phyloP scores from a whole-genome alignment of 106 monocot species.

The Posidonia australis region DNA sequence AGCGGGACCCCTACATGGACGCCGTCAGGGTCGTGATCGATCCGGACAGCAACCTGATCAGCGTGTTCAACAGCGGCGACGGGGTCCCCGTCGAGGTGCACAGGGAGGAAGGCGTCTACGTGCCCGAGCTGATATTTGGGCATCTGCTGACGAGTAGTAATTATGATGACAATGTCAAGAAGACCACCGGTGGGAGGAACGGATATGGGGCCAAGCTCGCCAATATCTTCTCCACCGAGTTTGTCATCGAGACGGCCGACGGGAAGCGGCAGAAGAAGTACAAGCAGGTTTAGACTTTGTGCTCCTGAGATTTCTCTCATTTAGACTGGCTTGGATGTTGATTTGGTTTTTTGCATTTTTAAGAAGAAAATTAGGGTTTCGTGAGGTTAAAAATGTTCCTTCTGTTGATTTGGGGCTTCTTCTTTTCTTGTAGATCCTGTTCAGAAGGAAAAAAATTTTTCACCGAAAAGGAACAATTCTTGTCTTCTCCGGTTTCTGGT shows the following conservation, averaged over 20 bases:
- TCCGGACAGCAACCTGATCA: constrained; percentile 37
- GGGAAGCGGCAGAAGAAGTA: constrained; percentile 86
- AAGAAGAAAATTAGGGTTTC: too few relatives aligned
- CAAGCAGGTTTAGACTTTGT: constrained; percentile 56
- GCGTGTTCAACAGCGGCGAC: constrained; percentile 90
- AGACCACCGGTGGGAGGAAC: constrained; percentile 96
- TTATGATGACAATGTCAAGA: constrained; percentile 83
- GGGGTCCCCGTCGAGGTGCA: constrained; percentile 97
- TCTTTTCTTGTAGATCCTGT: neutral
- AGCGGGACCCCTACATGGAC: constrained; percentile 90
- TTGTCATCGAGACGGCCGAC: constrained; percentile 78
- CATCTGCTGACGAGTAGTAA: constrained; percentile 95
- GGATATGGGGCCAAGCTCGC: constrained; percentile 96
- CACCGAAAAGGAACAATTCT: too few relatives aligned
- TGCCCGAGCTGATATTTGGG: constrained; percentile 96
- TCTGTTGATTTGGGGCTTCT: too few relatives aligned
- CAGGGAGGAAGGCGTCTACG: constrained; percentile 87
- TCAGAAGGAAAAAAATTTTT: too few relatives aligned
- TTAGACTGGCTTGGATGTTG: too few relatives aligned
- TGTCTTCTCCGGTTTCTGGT: too few relatives aligned
- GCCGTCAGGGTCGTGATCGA: constrained; percentile 77
- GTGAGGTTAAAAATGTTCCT: too few relatives aligned
- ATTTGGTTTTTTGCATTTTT: too few relatives aligned
- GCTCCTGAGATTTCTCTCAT: neutral
- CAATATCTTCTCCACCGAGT: constrained; percentile 95